Evolutionary conservation across 164 flowering plant genomes (phyloP), one percentile per base, ranked within the genome.

Genomic region (Pachysandra terminalis): DNA sequence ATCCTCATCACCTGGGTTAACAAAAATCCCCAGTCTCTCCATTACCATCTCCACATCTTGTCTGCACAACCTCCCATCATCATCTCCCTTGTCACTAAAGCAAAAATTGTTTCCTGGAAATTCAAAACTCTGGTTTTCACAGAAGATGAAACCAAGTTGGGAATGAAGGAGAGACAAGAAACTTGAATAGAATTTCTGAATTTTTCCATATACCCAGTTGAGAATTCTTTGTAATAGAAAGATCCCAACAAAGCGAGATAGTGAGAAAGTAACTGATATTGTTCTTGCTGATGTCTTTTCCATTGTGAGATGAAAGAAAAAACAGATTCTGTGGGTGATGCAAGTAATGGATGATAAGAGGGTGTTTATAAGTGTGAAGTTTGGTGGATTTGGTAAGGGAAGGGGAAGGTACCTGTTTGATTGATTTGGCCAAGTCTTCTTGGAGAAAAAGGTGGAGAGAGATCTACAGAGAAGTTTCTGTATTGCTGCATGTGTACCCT

Each of bases 11-110:
- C 52, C 68, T 35, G 53, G 66, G 41, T 65, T 40, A 27, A 53
- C 40, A 16, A 21, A 27, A 23, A 63, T 56, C 22, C 71, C 79
- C 49, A 78, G 32, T 24, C 22, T 71, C 48, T 70, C 71, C 77
- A 82, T 80, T 67, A 70, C 74, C 61, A 56, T 71, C 63, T 66
- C 77, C 21, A 77, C 76, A 22, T 81, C 84, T 22, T 72, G 81
- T 56, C 79, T 73, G 55, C 41, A 53, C 12, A 82, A 4, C 26
- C 32, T 61, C 13, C 49, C 71, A 27, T 70, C 81, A n/a, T n/a
- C n/a, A 27, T 65, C 72, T 24, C 37, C 63, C 56, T 59, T 35
- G 3, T 49, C 24, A 22, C 25, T 3, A 9, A 15, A 32, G 69
- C 56, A 13, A 7, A 14, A 4, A 37, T 71, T 21, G 19, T 28